Evolutionary conservation across 139 green algal species (phyloP), one percentile per base, ranked within the genome.

Genomic region (Spirogloea muscicola): DNA sequence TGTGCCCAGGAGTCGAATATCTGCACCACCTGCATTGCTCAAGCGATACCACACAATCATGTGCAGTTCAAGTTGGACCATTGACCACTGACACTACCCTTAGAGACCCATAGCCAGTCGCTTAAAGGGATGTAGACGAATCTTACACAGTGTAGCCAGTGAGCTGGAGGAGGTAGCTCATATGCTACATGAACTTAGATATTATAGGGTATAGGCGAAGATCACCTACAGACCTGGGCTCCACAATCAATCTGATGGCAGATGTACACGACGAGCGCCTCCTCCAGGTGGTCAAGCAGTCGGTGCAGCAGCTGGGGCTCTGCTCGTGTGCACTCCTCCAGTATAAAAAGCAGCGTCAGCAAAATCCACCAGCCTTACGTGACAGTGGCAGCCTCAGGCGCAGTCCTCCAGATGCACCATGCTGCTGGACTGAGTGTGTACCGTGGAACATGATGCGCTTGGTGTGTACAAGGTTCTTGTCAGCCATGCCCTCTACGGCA

Each of bases 1-100:
- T 96, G 91, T 13, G 92, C 94, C 94, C 94, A 98, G 2, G 88
- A 96, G 86, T 99, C 94, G 82, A 99, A 98, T 36, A 98, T 75
- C 87, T 98, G 93, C 58, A 98, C 87, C 1, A 96, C 85, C 86
- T 91, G 86, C 25, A 70, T n/a, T n/a, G 21, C 21, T 31, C 46
- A 55, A 31, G 46, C 21, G 46, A 55, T 31, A 55, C 46, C 46
- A 31, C 21, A 31, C 46, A 31, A 31, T 55, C 21, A 55, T 21
- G 46, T 55, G 21, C 21, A 21, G 21, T 31, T 55, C 21, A 55
- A 31, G 46, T 55, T 21, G 46, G 46, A 21, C 21, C 21, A 55
- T 21, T 55, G 21, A 55, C 21, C 21, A 21, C 21, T 21, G 46
- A 31, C 46, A 31, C 21, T 21, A 55, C 21, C 21, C 21, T 55